Evolutionary conservation across 305 asterid species (phyloP).

Genomic region (Fraxinus latifolia): DNA sequence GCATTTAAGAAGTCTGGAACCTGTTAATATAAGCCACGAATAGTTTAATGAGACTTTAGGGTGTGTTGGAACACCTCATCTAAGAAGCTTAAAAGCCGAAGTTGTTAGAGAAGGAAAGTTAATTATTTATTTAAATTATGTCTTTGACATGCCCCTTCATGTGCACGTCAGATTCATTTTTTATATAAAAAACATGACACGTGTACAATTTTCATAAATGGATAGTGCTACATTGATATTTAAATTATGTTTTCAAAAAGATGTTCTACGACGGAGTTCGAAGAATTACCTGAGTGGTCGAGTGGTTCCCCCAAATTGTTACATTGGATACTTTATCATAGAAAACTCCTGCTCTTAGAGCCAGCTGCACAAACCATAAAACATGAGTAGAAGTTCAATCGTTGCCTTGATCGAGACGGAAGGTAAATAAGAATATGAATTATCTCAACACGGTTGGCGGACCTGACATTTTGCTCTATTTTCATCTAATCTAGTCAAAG

Average conservation of each 20-base stretch:
- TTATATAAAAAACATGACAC: neutral
- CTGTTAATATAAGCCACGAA: slow-evolving; percentile 33
- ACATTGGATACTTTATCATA: slow-evolving; percentile 87
- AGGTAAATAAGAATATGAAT: neutral
- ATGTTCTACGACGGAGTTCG: neutral
- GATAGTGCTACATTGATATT: neutral
- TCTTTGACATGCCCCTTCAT: neutral
- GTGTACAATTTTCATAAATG: neutral
- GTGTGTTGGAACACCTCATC: neutral
- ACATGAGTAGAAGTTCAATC: neutral
- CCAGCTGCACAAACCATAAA: slow-evolving; percentile 53
- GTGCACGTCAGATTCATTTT: neutral
- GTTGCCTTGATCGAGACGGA: neutral
- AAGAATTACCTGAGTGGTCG: slow-evolving; percentile 81
- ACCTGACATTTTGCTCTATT: slow-evolving; percentile 99
- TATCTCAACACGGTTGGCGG: neutral
- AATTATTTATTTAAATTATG: neutral
- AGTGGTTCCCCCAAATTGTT: slow-evolving; percentile 99
- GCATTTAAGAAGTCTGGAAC: slow-evolving; percentile 96
- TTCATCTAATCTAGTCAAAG: slow-evolving; percentile 93
- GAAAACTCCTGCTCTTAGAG: slow-evolving; percentile 92
- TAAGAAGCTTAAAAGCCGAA: neutral
- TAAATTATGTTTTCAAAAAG: neutral
- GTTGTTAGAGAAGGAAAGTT: neutral
- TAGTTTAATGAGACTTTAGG: neutral